A percentile compares a stretch with the other conserved stretches of the same genome.
Evolutionary conservation across 2,329 filamentous ascomycete species (phyloP).

Genomic region (Simplicillium aogashimaense): DNA sequence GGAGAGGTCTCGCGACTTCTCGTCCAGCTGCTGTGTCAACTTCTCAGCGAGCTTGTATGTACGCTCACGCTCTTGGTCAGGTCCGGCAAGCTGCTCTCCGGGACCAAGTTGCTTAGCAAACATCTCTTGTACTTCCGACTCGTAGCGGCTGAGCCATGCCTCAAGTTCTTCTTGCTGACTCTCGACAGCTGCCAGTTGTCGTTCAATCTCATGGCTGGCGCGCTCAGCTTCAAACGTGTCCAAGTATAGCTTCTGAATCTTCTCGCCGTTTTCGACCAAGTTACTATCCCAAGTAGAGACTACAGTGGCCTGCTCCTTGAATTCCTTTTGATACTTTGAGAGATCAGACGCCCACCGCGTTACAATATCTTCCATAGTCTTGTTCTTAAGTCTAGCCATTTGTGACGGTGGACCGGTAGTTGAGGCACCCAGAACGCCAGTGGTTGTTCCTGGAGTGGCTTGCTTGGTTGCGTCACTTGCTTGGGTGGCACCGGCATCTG

Average conservation of each 20-base stretch:
- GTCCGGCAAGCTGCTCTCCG: slow-evolving; percentile 68
- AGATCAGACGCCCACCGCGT: slow-evolving; percentile 93
- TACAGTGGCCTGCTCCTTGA: slow-evolving; percentile 79
- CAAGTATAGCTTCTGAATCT: slow-evolving; percentile 87
- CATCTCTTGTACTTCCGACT: slow-evolving; percentile 83
- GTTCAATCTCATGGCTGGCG: slow-evolving; percentile 86
- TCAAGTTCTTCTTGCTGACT: slow-evolving; percentile 87
- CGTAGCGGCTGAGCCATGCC: slow-evolving; percentile 81
- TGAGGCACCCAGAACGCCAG: slow-evolving; percentile 52
- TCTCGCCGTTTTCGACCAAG: slow-evolving; percentile 87
- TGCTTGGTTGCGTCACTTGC: slow-evolving; percentile 18
- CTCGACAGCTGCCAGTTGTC: slow-evolving; percentile 81
- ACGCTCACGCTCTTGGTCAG: slow-evolving; percentile 89
- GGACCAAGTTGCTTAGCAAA: slow-evolving; percentile 70
- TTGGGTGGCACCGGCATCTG: slow-evolving; percentile 13
- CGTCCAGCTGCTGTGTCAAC: slow-evolving; percentile 79
- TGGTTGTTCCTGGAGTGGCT: slow-evolving; percentile 15
- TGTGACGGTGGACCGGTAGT: slow-evolving; percentile 74
- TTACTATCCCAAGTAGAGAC: slow-evolving; percentile 87
- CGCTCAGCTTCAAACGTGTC: slow-evolving; percentile 91
- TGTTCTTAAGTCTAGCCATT: slow-evolving; percentile 88
- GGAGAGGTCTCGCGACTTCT: slow-evolving; percentile 84
- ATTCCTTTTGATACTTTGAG: slow-evolving; percentile 93
- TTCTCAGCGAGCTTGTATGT: slow-evolving; percentile 96
- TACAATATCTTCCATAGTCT: slow-evolving; percentile 98